Percentiles rank a stretch among this genome's conserved stretches.
These are phyloP conservation scores for Kwoniella newhampshirensis DNA, from an alignment of 768 basidiomycete genomes.

Conservation along the genomic window DNA sequence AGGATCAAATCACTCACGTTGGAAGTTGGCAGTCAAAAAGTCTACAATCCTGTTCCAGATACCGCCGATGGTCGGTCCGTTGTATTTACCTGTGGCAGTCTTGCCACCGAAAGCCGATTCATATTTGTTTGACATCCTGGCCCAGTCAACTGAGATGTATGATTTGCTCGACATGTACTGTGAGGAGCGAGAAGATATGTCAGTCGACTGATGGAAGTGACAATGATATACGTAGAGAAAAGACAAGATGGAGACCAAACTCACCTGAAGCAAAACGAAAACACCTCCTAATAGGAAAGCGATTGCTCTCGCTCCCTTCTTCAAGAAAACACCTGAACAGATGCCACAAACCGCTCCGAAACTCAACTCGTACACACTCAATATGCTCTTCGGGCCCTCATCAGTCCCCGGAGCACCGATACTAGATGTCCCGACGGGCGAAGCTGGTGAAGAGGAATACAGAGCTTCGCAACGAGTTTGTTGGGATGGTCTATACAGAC, in stretches of 20 bases:
- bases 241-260: conserved; percentile 33
- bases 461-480: conserved; percentile 16
- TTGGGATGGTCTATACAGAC: neutral
- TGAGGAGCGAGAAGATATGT: neutral
- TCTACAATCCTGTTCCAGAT: conserved; percentile 63
- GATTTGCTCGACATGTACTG: conserved; percentile 78
- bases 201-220: neutral
- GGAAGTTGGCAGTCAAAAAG: conserved; percentile 91
- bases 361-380: conserved; percentile 76
- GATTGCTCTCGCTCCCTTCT: conserved; percentile 81
- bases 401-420: conserved; percentile 3
- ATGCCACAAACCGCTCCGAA: conserved; percentile 88
- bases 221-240: neutral
- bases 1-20: conserved; percentile 57
- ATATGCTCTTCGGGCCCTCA: conserved; percentile 58
- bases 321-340: conserved; percentile 88
- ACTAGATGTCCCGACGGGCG: neutral
- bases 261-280: conserved; percentile 85
- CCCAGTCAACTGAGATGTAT: conserved; percentile 79
- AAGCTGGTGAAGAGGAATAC: neutral
- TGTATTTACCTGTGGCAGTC: conserved; percentile 61
- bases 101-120: conserved; percentile 68
- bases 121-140: conserved; percentile 64
- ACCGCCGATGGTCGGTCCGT: conserved; percentile 62
- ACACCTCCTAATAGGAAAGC: conserved; percentile 87